Conservation (phyloP, 352 stramenopile species). For the Pythium volutum region DNA sequence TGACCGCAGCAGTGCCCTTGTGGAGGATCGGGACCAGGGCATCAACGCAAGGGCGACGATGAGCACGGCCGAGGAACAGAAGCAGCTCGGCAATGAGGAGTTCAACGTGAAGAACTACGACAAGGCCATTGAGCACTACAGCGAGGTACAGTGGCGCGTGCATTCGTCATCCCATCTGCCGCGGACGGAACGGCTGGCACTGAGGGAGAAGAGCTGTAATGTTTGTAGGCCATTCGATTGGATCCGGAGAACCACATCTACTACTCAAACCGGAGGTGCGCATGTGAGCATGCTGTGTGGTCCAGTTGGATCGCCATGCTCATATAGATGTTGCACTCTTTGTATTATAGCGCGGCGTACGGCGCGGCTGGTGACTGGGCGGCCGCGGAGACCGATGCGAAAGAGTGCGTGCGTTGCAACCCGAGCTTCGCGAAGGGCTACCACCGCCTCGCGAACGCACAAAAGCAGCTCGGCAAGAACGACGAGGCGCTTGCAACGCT, state of each 20-base stretch:
- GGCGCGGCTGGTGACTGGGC: conserved; percentile 70
- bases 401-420: conserved; percentile 73
- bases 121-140: conserved; percentile 77
- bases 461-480: conserved; percentile 71
- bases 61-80: conserved; percentile 26
- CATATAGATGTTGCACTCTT: not conserved
- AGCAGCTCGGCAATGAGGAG: conserved; percentile 71
- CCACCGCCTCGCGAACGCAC: conserved; percentile 74
- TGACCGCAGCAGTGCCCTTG: not conserved
- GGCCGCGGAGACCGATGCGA: conserved; percentile 60
- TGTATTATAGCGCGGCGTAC: conserved; percentile 51
- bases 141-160: conserved; percentile 36
- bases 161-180: no score
- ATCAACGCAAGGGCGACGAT: no score
- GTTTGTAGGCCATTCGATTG: conserved; percentile 69
- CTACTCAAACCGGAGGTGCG: conserved; percentile 79
- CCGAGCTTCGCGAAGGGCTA: conserved; percentile 76
- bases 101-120: conserved; percentile 87
- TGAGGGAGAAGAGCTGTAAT: not conserved
- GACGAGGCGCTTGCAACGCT: conserved; percentile 71
- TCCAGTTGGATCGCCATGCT: not conserved
- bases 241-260: conserved; percentile 77
- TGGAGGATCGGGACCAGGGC: not conserved
- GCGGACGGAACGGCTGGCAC: not conserved
- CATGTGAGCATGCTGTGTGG: not conserved